phyloP scores from a whole-genome alignment of 2,329 filamentous ascomycete species.

The Trichoderma atroviride region DNA sequence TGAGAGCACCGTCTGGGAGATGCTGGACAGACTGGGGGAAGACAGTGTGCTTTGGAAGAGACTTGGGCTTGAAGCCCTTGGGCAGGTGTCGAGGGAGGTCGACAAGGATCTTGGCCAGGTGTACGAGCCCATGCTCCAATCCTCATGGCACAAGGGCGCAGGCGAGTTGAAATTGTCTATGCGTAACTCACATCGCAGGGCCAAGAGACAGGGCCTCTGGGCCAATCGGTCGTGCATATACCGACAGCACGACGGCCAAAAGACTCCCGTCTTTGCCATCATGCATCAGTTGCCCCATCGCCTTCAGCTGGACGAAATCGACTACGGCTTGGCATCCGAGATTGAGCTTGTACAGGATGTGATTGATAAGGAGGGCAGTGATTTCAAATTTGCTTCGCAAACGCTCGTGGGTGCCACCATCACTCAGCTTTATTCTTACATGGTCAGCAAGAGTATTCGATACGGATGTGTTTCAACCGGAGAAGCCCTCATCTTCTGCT shows the following conservation, averaged over 20 bases:
- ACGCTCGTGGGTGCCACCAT: constrained; percentile 42
- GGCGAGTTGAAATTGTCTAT: constrained; percentile 7
- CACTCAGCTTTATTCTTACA: constrained; percentile 46
- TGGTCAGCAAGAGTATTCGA: constrained; percentile 40
- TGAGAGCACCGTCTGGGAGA: constrained; percentile 41
- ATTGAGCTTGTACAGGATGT: constrained; percentile 40
- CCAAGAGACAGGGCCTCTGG: constrained; percentile 32
- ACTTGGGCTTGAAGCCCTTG: constrained; percentile 42
- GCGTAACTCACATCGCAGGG: constrained; percentile 15
- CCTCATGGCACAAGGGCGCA: constrained; percentile 9
- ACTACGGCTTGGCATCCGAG: constrained; percentile 39
- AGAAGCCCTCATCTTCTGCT: constrained; percentile 40
- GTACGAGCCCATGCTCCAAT: constrained; percentile 20
- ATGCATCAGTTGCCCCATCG: constrained; percentile 47
- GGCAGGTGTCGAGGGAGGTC: constrained; percentile 24
- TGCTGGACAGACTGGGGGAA: constrained; percentile 37
- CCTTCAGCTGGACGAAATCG: constrained; percentile 38
- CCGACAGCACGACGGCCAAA: constrained; percentile 11
- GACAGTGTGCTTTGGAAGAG: constrained; percentile 34
- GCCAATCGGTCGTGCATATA: constrained; percentile 40
- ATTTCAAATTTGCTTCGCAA: constrained; percentile 36
- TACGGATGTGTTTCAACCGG: constrained; percentile 43
- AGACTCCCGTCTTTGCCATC: constrained; percentile 37
- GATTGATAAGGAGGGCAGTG: constrained; percentile 39
- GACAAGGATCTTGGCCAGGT: constrained; percentile 22